Evolutionary conservation across 2,329 filamentous ascomycete species (phyloP), one percentile per base, ranked within the genome.

Genomic region (Cyclaneusma minus): DNA sequence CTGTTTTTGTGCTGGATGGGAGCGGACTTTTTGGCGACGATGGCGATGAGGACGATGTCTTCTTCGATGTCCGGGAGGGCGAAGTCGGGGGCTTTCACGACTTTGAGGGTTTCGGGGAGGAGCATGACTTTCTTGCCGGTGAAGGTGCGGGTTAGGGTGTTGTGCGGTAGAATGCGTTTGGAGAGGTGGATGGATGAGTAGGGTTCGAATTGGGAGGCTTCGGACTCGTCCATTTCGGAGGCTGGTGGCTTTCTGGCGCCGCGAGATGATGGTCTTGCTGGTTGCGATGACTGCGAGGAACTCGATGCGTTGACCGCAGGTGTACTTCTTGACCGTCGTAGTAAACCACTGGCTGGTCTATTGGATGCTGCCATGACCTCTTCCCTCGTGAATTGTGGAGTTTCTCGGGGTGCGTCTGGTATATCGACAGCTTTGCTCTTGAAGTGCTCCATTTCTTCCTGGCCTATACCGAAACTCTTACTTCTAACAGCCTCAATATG

Each of bases 21-120:
- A 1, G 78, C 71, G 0, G 89, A 93, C 49, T 95, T 95, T 22
- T 74, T 79, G 5, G 82, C 83, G 13, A 98, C 67, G 31, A 94
- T 75, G 6, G 72, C 89, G 42, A 95, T 75, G 2, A 95, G 68
- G 6, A 98, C 83, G 42, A 85, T 79, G 48, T 98, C 87, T 28
- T 79, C 72, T 42, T 94, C 83, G 27, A 84, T 62, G 32, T 78
- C 71, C 0, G 91, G 85, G 0, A 87, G 64, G 18, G 79, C 68
- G 47, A 81, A 98, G 16, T 79, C 65, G 0, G 89, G 89, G 1
- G 73, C 70, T 50, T 85, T 92, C 35, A 98, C 73, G 8, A 68
- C 65, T 40, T 73, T 76, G 7, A 95, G 58, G 4, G 98, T 59
- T 36, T 91, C 79, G 5, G 87, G 80, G 34, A 98, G 64, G 2